Conservation (phyloP, 805 yeast species). For the Myxozyma neotropica region DNA sequence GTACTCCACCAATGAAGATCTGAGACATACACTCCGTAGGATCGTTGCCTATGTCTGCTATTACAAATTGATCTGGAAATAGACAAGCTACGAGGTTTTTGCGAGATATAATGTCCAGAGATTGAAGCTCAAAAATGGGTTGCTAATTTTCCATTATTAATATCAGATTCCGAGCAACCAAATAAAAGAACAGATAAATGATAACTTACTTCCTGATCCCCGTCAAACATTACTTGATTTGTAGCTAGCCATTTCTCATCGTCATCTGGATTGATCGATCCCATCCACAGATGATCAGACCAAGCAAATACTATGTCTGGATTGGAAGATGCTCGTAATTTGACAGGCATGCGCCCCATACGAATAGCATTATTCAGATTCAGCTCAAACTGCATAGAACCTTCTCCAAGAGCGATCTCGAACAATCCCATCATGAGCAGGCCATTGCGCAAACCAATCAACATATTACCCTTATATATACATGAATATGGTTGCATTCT, state of each 20-base stretch:
- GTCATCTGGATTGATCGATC: background rate
- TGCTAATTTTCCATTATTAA: background rate
- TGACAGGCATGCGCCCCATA: constrained; percentile 21
- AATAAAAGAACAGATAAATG: background rate
- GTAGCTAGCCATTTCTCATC: constrained; percentile 6
- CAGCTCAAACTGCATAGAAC: background rate
- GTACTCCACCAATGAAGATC: background rate
- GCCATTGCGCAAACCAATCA: constrained; percentile 26
- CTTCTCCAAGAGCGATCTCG: background rate
- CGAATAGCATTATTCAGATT: background rate
- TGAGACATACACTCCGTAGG: constrained; percentile 15
- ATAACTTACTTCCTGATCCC: constrained; percentile 3
- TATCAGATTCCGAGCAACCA: too few species aligned
- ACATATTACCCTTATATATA: background rate
- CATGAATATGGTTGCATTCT: background rate
- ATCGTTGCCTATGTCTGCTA: constrained; percentile 12
- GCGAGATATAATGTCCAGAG: background rate
- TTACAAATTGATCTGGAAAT: constrained; percentile 1
- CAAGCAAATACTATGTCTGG: constrained; percentile 9
- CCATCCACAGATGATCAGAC: constrained; percentile 23
- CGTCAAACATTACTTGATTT: constrained; percentile 20
- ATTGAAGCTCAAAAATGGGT: background rate
- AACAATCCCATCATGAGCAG: background rate
- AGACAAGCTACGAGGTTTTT: background rate
- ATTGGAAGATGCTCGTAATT: constrained; percentile 4